Base-by-base conservation (phyloP, 2,329 filamentous ascomycete species). In the Colletotrichum cordylinicola region DNA sequence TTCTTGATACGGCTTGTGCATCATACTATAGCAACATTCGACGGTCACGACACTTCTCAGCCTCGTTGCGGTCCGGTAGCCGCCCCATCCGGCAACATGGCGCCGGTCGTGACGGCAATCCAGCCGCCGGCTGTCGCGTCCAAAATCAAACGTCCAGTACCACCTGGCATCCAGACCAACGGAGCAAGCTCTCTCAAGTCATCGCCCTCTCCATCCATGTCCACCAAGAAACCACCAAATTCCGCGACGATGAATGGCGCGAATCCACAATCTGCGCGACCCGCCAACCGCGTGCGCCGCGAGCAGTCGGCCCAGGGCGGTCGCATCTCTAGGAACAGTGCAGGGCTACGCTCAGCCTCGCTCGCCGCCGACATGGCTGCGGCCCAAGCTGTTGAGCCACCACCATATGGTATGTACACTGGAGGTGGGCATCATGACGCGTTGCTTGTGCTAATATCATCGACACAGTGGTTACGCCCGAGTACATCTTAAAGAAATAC, bases 401-500 rank as follows among this genome's bases (percentile, higher is more conserved):
- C 84, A 18, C 91, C 91, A 35, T 90, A 91, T 79, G 84, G 91
- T 92, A 86, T 75, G 83, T n/a, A 29, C 18, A 10, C 29, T 24
- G 18, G 43, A 52, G n/a, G 43, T 33, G 5, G 10, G 33, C 48
- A 16, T 27, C 12, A 16, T 8, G 21, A 13, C 15, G n/a, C 8
- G 18, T n/a, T 21, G 15, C 37, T 71, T 16, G 65, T 61, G 66
- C 66, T 69, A 58, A 79, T 76, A 79, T 80, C 52, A 68, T 48
- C 33, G 29, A 15, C 48, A 15, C 72, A 96, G 95, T 96, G 58
- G 91, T 94, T 82, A 94, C 93, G 35, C 91, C 93, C 76, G 86
- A 90, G 16, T 95, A 97, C 80, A 95, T 98, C 64, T 88, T 98
- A n/a, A 93, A 91, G 80, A 98, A 96, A 85, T 96, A 94, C 84